Conservation (phyloP, 805 yeast species). For the Groenewaldozyma salmanticensis region DNA sequence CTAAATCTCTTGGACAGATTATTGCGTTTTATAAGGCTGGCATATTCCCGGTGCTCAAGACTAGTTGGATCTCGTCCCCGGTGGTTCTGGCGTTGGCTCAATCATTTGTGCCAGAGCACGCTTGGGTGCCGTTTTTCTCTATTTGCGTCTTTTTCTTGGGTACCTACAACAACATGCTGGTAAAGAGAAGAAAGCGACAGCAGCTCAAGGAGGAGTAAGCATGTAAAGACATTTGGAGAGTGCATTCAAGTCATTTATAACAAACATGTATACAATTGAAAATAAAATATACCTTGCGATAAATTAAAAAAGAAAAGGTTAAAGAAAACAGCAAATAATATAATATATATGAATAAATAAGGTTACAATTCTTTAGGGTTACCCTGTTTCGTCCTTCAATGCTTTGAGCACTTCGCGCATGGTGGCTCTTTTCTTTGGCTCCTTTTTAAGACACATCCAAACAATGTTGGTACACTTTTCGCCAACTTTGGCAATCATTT, state of each 20-base stretch:
- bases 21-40: conserved; percentile 22
- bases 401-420: conserved; percentile 47
- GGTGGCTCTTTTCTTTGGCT: conserved; percentile 47
- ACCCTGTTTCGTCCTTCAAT: no score
- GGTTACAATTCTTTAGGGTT: no score
- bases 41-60: conserved; percentile 25
- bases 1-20: conserved; percentile 22
- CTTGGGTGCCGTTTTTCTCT: conserved; percentile 34
- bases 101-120: conserved; percentile 28
- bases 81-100: conserved; percentile 29
- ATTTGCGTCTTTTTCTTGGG: conserved; percentile 29
- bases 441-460: conserved; percentile 48
- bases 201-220: neutral
- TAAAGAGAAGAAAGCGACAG: conserved; percentile 20
- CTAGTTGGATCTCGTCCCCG: conserved; percentile 31
- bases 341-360: no score
- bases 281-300: neutral
- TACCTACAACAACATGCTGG: conserved; percentile 30
- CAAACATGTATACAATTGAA: no score
- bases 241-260: no score
- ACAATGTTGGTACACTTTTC: no score
- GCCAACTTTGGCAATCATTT: conserved; percentile 23
- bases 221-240: neutral
- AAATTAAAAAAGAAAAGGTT: neutral
- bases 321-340: no score